Base-by-base conservation (phyloP, 1,284 basidiomycete species). In the Inonotus obliquus region DNA sequence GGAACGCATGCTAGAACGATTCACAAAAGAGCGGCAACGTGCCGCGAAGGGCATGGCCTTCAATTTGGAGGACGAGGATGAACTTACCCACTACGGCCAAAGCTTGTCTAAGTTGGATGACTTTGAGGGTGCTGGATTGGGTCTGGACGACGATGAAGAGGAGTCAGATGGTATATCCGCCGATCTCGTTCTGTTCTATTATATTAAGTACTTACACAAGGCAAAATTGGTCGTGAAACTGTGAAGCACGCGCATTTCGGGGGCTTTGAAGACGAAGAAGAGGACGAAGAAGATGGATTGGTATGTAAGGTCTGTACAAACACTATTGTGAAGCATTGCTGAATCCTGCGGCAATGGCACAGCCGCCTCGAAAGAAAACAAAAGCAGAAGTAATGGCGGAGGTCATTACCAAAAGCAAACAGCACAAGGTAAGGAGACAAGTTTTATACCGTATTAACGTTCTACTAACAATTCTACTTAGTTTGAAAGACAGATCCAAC, bases 331-430 rank as follows among this genome's bases (percentile, higher is more conserved):
- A n/a, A n/a, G 41, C 19, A 7, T 44, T 21, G 41, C 17, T 44
- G 17, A 21, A 53, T 65, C 29, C n/a, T 58, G 53, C n/a, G 27
- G 41, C 51, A 39, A 4, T 66, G 4, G 17, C 23, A 19, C 38
- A 94, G 90, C 88, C 87, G 11, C 83, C 83, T 53, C 80, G 86
- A 64, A 94, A 94, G 74, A 96, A 92, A 77, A 86, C 88, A 17
- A 98, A 98, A 76, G 89, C 92, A 3, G 96, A 99, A 72, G 93
- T 98, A 64, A 99, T 99, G 97, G 86, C 91, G 1, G 97, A 99
- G 74, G 90, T 99, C 56, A 95, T 99, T 55, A 92, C 94, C 13
- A 99, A 99, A 76, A 96, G 94, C 76, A 99, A 99, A 74, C 85
- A 87, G 59, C 85, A 97, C 76, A 98, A 96, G 79, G 94, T 92